A percentile compares a stretch with the other conserved stretches of the same genome.
phyloP scores from a whole-genome alignment of 495 filamentous ascomycete genomes.

The Chaetomium tenue region DNA sequence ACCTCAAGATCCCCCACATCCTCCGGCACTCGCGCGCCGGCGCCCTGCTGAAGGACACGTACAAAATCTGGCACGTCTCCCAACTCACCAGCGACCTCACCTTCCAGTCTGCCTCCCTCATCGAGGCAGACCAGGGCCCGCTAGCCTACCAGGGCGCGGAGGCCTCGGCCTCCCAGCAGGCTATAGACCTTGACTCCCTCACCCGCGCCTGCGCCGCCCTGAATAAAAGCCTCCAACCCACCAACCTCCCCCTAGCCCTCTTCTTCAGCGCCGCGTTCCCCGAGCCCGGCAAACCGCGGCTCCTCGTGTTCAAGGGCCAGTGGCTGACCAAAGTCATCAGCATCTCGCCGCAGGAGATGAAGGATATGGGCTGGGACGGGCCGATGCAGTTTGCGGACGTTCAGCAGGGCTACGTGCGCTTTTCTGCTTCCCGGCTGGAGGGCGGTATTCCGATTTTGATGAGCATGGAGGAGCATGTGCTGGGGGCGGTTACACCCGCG shows the following conservation, averaged over 20 bases:
- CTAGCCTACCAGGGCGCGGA: not conserved
- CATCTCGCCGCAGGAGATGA: not conserved
- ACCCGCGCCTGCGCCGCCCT: too few relatives aligned
- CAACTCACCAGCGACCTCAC: not conserved
- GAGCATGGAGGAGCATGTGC: not conserved
- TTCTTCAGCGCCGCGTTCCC: not conserved
- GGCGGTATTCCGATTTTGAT: not conserved
- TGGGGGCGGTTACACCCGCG: not conserved
- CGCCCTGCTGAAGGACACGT: not conserved
- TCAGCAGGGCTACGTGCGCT: not conserved
- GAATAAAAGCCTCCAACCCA: too few relatives aligned
- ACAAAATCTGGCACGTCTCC: not conserved
- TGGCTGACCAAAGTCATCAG: not conserved
- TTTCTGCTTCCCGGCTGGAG: not conserved
- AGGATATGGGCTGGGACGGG: too few relatives aligned
- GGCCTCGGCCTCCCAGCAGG: too few relatives aligned
- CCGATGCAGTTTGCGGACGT: too few relatives aligned
- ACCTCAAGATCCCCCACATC: too few relatives aligned
- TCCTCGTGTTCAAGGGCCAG: not conserved
- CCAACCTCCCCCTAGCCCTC: not conserved
- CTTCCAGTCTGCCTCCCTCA: not conserved
- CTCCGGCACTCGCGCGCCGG: too few relatives aligned
- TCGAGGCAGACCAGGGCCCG: not conserved
- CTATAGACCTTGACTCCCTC: too few relatives aligned
- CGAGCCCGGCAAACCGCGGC: not conserved